These are phyloP conservation scores for Fagopyrum tataricum DNA, from an alignment of 148 eudicot genomes.

Conservation along the genomic window DNA sequence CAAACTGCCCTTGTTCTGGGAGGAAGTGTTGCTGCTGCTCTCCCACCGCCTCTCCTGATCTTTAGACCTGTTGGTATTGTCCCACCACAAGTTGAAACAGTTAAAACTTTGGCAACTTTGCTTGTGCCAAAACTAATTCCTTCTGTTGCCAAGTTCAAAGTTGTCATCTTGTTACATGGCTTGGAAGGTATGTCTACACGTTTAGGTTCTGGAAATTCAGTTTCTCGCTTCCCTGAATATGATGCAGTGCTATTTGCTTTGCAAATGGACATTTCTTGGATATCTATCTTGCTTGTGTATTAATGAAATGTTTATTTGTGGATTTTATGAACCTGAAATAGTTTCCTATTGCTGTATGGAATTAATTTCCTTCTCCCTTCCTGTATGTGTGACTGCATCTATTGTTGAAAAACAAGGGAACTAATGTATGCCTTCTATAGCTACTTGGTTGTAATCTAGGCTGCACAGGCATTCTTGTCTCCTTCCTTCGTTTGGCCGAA, in stretches of 20 bases:
- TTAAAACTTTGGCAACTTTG: conserved; percentile 58
- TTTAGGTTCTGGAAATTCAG: conserved; percentile 12
- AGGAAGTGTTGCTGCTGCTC: conserved; percentile 66
- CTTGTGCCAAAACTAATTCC: conserved; percentile 75
- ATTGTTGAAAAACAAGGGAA: background rate
- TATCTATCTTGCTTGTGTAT: background rate
- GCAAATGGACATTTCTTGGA: conserved; percentile 4
- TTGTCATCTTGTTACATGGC: conserved; percentile 68
- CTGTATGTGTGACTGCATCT: background rate
- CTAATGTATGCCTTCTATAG: background rate
- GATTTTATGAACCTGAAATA: background rate
- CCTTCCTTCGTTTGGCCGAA: background rate
- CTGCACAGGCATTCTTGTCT: background rate
- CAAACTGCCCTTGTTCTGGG: conserved; percentile 96
- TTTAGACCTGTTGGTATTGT: conserved; percentile 27
- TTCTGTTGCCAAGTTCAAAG: conserved; percentile 72
- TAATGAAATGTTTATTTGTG: background rate
- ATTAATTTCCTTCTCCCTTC: background rate
- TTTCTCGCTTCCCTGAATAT: conserved; percentile 3
- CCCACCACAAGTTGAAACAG: conserved; percentile 53
- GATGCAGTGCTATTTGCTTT: conserved; percentile 4
- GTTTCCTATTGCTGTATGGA: background rate
- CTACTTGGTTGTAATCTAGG: background rate
- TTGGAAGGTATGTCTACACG: conserved; percentile 51
- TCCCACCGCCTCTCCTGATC: conserved; percentile 67